Base-by-base conservation (phyloP, 2,329 filamentous ascomycete species). In the Aspergillus ochraceoroseus region DNA sequence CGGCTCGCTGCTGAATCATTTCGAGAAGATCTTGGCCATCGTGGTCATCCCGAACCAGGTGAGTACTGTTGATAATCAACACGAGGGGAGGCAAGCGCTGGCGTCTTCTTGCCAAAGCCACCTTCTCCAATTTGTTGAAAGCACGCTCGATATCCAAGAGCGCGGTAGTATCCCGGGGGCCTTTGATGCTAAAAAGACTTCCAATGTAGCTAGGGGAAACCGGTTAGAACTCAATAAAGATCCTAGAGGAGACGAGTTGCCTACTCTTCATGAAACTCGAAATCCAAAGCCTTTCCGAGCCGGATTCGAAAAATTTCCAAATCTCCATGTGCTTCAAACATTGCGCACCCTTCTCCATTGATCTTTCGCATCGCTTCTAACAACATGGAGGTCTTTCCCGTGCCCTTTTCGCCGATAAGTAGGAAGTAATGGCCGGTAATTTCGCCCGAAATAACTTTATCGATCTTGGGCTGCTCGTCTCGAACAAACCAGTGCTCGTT, bases 81-180 rank as follows among this genome's bases (percentile, higher is more conserved):
- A 98, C 75, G 4, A 98, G 71, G 1, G 92, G 92, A 45, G 75
- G 73, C 6, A 77, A 76, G 18, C 79, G 64, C 43, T 63, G 70
- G 20, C 74, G 71, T 30, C 88, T 76, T 52, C 73, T 74, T 43
- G 48, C 49, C 32, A 98, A 68, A 1, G 92, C 92, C 5, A 96
- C 87, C 64, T 98, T 98, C 60, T 98, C 92, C 7, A 98, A 71
- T 66, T 98, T 98, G 73, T 98, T 98, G 62, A 98, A 83, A 0
- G 92, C 92, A 18, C 92, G 80, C 62, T 98, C 92, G 48, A 98
- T 95, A 61, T 98, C 92, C 1, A 98, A 74, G 22, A 98, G 71
- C 3, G 92, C 88, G 0, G 87, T 94, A 2, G 87, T 89, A 57
- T 98, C 92, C 29, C 92, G 79, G 0, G 92, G 92, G 0, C 92